Percentiles rank a stretch among this genome's conserved stretches.
phyloP scores from a whole-genome alignment of 2,329 filamentous ascomycete species.

The Ophiostoma ulmi region DNA sequence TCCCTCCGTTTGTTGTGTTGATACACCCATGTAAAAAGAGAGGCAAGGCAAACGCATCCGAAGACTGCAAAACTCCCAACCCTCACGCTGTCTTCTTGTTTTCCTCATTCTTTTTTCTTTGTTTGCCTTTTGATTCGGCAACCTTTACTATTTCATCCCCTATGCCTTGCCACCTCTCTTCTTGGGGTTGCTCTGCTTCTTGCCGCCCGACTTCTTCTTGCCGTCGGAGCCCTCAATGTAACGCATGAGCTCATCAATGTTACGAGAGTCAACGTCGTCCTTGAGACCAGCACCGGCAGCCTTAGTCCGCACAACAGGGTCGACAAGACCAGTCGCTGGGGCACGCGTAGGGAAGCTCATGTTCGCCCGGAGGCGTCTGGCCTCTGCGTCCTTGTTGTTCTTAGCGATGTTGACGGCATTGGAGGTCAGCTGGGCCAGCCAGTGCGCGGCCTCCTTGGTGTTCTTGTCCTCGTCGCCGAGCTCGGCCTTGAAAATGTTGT shows the following conservation, averaged over 20 bases:
- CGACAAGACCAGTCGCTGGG: constrained; percentile 47
- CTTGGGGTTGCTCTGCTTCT: constrained; percentile 48
- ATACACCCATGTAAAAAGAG: constrained; percentile 15
- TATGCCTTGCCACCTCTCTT: constrained; percentile 31
- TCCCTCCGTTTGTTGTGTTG: constrained; percentile 16
- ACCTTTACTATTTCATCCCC: neutral
- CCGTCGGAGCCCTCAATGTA: constrained; percentile 79
- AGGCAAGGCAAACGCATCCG: neutral
- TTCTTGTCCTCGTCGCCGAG: constrained; percentile 90
- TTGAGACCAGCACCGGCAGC: constrained; percentile 30
- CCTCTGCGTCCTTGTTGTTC: constrained; percentile 81
- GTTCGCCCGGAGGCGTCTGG: constrained; percentile 63
- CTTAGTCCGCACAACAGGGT: constrained; percentile 34
- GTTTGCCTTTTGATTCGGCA: neutral
- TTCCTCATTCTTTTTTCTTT: constrained; percentile 11
- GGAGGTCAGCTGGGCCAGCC: constrained; percentile 92
- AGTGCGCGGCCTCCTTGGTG: constrained; percentile 94
- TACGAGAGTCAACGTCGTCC: constrained; percentile 63
- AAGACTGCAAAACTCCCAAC: constrained; percentile 12
- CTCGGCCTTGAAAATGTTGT: constrained; percentile 85
- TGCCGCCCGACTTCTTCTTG: constrained; percentile 39
- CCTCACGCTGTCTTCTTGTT: constrained; percentile 4
- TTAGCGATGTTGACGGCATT: constrained; percentile 93
- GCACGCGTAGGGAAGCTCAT: constrained; percentile 64
- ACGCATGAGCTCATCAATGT: constrained; percentile 86